Percentiles rank a stretch among this genome's conserved stretches.
Conservation (phyloP, 2,329 filamentous ascomycete species). For the Parasarocladium wereldwijsianum region DNA sequence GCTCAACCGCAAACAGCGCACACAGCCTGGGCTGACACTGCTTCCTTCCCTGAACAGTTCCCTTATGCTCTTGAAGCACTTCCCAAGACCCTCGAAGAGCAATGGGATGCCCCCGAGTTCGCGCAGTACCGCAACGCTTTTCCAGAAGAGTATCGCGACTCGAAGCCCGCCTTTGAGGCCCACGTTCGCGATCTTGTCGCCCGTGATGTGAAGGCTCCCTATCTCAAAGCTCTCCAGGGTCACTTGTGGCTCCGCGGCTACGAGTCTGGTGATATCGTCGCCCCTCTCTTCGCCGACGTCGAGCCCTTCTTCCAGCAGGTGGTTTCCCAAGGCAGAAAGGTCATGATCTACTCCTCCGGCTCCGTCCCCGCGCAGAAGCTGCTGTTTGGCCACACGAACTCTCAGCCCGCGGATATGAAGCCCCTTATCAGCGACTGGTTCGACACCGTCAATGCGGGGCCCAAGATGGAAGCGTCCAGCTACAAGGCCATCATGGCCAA, state of each 20-base stretch:
- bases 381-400: slow-evolving; percentile 54
- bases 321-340: slow-evolving; percentile 35
- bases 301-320: slow-evolving; percentile 46
- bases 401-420: slow-evolving; percentile 42
- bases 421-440: slow-evolving; percentile 52
- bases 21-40: background rate
- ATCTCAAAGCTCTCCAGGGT: slow-evolving; percentile 68
- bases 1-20: background rate
- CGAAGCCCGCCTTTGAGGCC: slow-evolving; percentile 42
- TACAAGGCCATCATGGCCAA: slow-evolving; percentile 47
- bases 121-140: slow-evolving; percentile 56
- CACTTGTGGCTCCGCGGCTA: slow-evolving; percentile 68
- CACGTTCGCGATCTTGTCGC: slow-evolving; percentile 59
- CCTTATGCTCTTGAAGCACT: slow-evolving; percentile 60
- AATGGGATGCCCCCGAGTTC: slow-evolving; percentile 55
- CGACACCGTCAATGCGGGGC: slow-evolving; percentile 68
- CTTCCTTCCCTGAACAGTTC: slow-evolving; percentile 36
- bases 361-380: slow-evolving; percentile 71
- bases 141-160: slow-evolving; percentile 45
- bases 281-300: slow-evolving; percentile 64
- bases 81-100: slow-evolving; percentile 43
- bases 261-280: slow-evolving; percentile 50
- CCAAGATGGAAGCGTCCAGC: slow-evolving; percentile 52
- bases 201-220: slow-evolving; percentile 59
- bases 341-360: slow-evolving; percentile 72